Conservation (phyloP, 495 filamentous ascomycete species). For the Chaetomium fimeti region DNA sequence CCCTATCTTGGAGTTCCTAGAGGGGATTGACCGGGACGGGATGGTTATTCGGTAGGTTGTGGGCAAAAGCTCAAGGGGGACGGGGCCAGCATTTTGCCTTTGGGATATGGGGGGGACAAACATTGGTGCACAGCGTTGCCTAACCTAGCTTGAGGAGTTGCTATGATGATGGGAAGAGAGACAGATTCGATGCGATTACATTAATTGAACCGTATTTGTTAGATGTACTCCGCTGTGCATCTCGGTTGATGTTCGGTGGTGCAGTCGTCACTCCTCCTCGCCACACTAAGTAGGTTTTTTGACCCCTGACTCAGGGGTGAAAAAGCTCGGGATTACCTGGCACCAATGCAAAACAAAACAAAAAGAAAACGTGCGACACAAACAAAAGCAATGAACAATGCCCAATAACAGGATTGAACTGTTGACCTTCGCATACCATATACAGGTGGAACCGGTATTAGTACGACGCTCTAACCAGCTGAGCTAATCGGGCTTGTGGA, state of each 20-base stretch:
- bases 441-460: conserved; percentile 17
- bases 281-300: no score
- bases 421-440: conserved; percentile 24
- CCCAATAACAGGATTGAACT: conserved; percentile 32
- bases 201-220: conserved; percentile 13
- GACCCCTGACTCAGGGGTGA: no score
- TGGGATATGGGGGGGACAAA: background rate
- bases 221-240: background rate
- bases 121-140: conserved; percentile 15
- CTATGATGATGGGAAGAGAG: background rate
- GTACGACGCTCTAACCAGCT: conserved; percentile 20
- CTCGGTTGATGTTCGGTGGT: background rate
- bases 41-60: conserved; percentile 53
- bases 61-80: background rate
- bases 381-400: conserved; percentile 14
- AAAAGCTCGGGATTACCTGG: no score
- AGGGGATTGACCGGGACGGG: conserved; percentile 80
- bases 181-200: background rate
- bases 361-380: background rate
- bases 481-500: conserved; percentile 20
- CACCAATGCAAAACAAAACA: background rate
- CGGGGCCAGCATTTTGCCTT: background rate
- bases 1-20: conserved; percentile 79
- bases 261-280: no score
- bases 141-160: background rate